Evolutionary conservation across 495 filamentous ascomycete genomes (phyloP), one percentile per base, ranked within the genome.

Genomic region (Saxispiralis lemnorum): DNA sequence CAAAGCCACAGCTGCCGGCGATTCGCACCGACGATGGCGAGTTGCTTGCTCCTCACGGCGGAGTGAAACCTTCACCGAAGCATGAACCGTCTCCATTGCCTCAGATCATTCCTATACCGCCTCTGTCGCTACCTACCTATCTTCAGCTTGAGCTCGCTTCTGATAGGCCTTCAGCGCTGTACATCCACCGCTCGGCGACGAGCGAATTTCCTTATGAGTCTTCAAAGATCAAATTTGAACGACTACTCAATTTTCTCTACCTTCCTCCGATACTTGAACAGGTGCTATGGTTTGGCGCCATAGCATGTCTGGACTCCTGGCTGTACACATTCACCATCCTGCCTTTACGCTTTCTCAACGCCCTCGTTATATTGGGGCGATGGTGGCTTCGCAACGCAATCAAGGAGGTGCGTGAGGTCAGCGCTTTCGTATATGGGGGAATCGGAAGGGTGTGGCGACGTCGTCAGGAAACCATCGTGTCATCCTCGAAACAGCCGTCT

Each of bases 271-370:
- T 76, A 40, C 64, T 99, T n/a, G 89, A 99, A 61, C 73, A 78
- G 43, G 72, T 84, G 1, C 68, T 99, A 15, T 75, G 72, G 51
- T 96, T 99, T 63, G 89, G 89, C 6, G 73, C 79, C 9, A 55
- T 95, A 17, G 83, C 88, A 21, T 96, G 89, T 59, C 65, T 96
- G 24, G 89, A 99, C 64, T 79, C 86, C n/a, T 99, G 88, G 89
- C 69, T 96, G 4, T 86, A 92, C 60, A 85, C 85, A 0, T 93
- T 96, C 47, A 99, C 92, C 0, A 86, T 99, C 24, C 64, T 96
- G 6, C 89, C 89, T 10, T 68, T 99, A 42, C 74, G 89, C 0
- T 96, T 99, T 57, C 57, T 87, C 41, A 83, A 85, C 48, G 86
- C 89, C 9, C 48, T 87, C 0, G 72, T 76, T 1, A 75, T 96